Base-by-base conservation (phyloP, 352 stramenopile genomes). In the Phytopythium delawarense region DNA sequence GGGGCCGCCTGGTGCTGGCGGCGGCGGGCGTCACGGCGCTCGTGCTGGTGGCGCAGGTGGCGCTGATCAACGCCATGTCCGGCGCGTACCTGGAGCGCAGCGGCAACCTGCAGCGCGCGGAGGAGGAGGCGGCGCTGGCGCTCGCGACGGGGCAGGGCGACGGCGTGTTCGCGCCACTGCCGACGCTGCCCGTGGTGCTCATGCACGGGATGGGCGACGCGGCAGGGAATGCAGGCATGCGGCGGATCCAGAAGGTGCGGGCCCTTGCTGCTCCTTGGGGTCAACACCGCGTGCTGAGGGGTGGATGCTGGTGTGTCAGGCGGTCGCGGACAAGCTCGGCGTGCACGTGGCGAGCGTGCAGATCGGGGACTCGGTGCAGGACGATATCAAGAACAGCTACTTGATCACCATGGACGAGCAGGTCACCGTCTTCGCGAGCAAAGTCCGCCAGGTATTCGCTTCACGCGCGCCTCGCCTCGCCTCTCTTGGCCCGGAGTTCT, bases 181-280 rank as follows among this genome's bases (percentile, higher is more conserved):
- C 64, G 20, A 52, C 60, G n/a, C 59, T 81, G 44, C 89, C 89
- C 2, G 76, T 96, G 2, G 83, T 97, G 18, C 51, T 96, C 30
- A 96, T 97, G 70, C 93, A 98, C 64, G 94, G 94, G 15, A 98
- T 98, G 92, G 94, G 92, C n/a, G 94, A 98, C 59, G 90, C 86
- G 15, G 96, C 90, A 44, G 87, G 85, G 8, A 97, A 98, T 65
- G 59, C 72, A 18, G 94, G 93, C 21, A 98, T 98, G 90, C 59
- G 74, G 56, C 64, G 66, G 8, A 93, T 98, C 48, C 80, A 87
- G 45, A 83, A 90, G 62, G 86, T 92, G 70, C 16, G 7, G 50
- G 11, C 48, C 0, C 48, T 12, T 51, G 13, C 18, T 23, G 37
- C 7, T 23, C 46, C 15, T 59, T 0, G 48, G 13, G 34, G 13